Percentiles rank a stretch among this genome's conserved stretches.
Conservation (phyloP, 2,329 filamentous ascomycete species). For the Neonectria neomacrospora region DNA sequence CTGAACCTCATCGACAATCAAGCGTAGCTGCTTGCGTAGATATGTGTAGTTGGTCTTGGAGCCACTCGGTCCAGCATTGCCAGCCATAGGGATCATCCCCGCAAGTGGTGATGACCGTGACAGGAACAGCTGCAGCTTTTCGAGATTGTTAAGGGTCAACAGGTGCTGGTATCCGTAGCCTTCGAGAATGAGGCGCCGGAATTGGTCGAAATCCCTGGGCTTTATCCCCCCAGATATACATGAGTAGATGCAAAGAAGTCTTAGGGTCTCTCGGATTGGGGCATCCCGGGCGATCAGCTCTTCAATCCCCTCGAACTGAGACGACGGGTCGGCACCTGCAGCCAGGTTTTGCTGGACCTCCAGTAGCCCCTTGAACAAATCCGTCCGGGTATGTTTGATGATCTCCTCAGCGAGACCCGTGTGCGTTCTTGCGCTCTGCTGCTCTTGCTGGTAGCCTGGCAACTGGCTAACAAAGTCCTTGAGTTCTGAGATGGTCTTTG, state of each 20-base stretch:
- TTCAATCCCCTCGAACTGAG: constrained; percentile 90
- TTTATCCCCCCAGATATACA: constrained; percentile 90
- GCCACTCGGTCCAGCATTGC: constrained; percentile 63
- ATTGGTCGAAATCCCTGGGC: constrained; percentile 87
- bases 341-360: constrained; percentile 97
- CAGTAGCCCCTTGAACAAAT: constrained; percentile 86
- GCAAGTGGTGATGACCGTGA: constrained; percentile 80
- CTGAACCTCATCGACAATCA: constrained; percentile 96
- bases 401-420: constrained; percentile 95
- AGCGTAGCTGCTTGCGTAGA: constrained; percentile 83
- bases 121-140: constrained; percentile 88
- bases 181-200: constrained; percentile 87
- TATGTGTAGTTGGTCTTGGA: constrained; percentile 91
- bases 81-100: constrained; percentile 82
- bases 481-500: constrained; percentile 89
- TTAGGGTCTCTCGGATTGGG: constrained; percentile 82
- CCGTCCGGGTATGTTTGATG: constrained; percentile 89
- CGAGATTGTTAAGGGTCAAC: constrained; percentile 86
- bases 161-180: constrained; percentile 97
- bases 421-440: constrained; percentile 91
- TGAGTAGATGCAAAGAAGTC: constrained; percentile 90
- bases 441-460: constrained; percentile 91
- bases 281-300: constrained; percentile 92
- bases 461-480: constrained; percentile 96
- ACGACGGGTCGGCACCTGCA: constrained; percentile 86